These are phyloP conservation scores for Cercis canadensis DNA, from an alignment of 306 rosid species.

Conservation along the genomic window DNA sequence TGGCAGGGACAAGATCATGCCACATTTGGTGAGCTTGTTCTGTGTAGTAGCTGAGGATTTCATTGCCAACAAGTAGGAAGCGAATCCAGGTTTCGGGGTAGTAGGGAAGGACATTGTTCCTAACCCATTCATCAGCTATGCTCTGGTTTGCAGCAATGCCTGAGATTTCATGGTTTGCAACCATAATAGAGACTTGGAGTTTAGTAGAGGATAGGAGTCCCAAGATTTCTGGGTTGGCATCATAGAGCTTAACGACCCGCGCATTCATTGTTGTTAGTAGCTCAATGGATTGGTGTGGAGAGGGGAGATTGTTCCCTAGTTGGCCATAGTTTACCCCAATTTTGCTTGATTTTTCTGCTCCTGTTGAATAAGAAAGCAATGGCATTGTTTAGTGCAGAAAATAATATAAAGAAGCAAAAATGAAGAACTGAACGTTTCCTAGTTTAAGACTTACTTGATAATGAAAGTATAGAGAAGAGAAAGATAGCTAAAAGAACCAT, in stretches of 20 bases:
- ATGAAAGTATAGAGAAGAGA: constrained; percentile 44
- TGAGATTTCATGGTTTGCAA: constrained; percentile 69
- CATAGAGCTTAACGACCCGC: constrained; percentile 70
- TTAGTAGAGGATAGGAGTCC: constrained; percentile 54
- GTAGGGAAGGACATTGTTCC: constrained; percentile 60
- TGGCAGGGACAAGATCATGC: constrained; percentile 78
- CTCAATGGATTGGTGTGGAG: constrained; percentile 54
- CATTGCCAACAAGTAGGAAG: constrained; percentile 75
- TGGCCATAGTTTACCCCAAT: constrained; percentile 86
- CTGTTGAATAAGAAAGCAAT: constrained; percentile 37
- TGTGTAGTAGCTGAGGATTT: constrained; percentile 65
- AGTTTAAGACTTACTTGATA: constrained; percentile 50
- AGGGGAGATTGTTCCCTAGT: constrained; percentile 74
- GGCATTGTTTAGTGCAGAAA: constrained; percentile 3
- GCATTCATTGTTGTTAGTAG: constrained; percentile 61
- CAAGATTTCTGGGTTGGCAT: constrained; percentile 67
- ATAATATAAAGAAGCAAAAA: not conserved
- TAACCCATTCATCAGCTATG: constrained; percentile 77
- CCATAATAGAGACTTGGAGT: constrained; percentile 77
- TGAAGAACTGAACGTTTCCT: not conserved
- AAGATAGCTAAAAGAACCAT: constrained; percentile 50
- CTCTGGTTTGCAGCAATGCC: constrained; percentile 62
- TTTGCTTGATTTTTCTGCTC: constrained; percentile 52
- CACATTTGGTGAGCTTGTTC: constrained; percentile 57
- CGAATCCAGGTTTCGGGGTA: constrained; percentile 66